Evolutionary conservation across 2,329 filamentous ascomycete species (phyloP).

Genomic region (Aspergillus nomiae): DNA sequence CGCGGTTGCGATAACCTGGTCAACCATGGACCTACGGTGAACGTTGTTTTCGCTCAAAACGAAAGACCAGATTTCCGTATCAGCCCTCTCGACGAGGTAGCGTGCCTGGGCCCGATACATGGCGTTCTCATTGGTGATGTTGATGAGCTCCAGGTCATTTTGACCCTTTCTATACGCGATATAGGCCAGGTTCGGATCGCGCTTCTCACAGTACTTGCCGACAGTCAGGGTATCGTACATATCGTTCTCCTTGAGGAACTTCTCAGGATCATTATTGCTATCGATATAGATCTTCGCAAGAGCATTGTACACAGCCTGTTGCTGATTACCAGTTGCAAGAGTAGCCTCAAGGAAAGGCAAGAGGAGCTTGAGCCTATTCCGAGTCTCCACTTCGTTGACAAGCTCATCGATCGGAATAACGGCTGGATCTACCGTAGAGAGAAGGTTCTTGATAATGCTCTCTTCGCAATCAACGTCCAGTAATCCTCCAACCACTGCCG

Average conservation of each 20-base stretch:
- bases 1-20: conserved; percentile 94
- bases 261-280: conserved; percentile 96
- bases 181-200: conserved; percentile 91
- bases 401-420: conserved; percentile 93
- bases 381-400: conserved; percentile 89
- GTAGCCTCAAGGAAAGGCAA: conserved; percentile 95
- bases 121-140: conserved; percentile 98
- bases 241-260: conserved; percentile 96
- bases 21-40: conserved; percentile 87
- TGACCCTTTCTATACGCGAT: conserved; percentile 96
- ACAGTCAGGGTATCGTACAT: conserved; percentile 90
- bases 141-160: conserved; percentile 95
- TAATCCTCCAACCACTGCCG: conserved; percentile 88
- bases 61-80: conserved; percentile 89
- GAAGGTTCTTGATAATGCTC: conserved; percentile 87
- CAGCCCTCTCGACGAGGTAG: conserved; percentile 88
- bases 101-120: conserved; percentile 99
- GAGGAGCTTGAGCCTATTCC: conserved; percentile 93
- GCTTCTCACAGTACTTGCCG: conserved; percentile 98
- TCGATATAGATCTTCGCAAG: conserved; percentile 99
- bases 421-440: conserved; percentile 79
- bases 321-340: conserved; percentile 84
- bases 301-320: conserved; percentile 95
- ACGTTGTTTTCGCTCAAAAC: conserved; percentile 95
- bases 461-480: conserved; percentile 98